These are phyloP conservation scores for Pseudohalonectria lignicola DNA, from an alignment of 2,329 filamentous ascomycete genomes.

Conservation along the genomic window DNA sequence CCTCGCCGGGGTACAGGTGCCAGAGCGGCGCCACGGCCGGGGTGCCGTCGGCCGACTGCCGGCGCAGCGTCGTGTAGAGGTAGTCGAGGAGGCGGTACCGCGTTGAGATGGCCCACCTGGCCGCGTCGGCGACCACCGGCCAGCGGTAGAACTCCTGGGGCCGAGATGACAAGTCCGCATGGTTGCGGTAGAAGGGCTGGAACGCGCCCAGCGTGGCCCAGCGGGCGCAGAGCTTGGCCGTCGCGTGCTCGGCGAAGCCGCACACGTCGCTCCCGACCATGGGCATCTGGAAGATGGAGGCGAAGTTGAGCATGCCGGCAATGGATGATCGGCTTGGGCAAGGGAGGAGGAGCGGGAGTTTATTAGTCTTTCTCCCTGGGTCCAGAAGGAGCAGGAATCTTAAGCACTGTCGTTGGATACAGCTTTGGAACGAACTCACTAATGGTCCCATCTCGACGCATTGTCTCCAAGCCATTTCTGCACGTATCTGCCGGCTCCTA, in stretches of 20 bases:
- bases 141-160: conserved; percentile 72
- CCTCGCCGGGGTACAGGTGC: conserved; percentile 52
- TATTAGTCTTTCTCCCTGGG: too few relatives aligned
- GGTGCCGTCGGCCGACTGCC: conserved; percentile 46
- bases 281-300: conserved; percentile 55
- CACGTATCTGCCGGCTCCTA: conserved; percentile 64
- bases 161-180: conserved; percentile 31
- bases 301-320: conserved; percentile 46
- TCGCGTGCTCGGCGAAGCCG: conserved; percentile 59
- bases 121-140: conserved; percentile 50
- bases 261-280: conserved; percentile 67
- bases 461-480: conserved; percentile 52
- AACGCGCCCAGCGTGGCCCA: conserved; percentile 68
- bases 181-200: conserved; percentile 65
- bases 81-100: conserved; percentile 77
- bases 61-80: conserved; percentile 60
- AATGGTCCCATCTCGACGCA: conserved; percentile 42
- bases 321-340: conserved; percentile 46
- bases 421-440: conserved; percentile 35
- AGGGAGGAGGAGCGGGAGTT: too few relatives aligned
- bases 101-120: conserved; percentile 56
- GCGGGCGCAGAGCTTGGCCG: conserved; percentile 58
- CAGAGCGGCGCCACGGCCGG: conserved; percentile 61
- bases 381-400: too few relatives aligned
- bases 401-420: too few relatives aligned